Evolutionary conservation across 202 grass and related monocot species (phyloP), one percentile per base, ranked within the genome.

Genomic region (Dendrocalamus latiflorus): DNA sequence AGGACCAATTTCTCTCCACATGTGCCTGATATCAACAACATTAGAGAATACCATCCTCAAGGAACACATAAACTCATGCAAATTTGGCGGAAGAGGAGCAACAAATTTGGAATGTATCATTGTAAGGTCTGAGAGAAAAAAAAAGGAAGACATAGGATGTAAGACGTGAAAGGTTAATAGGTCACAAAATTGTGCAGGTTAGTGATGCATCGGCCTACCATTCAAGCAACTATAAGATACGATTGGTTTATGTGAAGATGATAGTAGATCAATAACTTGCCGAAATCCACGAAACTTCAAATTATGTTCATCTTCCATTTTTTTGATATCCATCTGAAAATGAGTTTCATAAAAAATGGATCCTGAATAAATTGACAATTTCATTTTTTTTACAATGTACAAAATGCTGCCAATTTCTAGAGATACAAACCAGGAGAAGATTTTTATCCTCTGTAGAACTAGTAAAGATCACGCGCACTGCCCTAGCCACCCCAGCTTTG

Each of bases 211-310:
- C 61, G 63, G 65, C 82, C 67, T 89, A 98, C 95, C 95, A 70
- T 83, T 90, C 70, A 98, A 82, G 70, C 89, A 93, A 84, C 89
- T 95, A 76, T 95, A 93, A 5, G 92, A 85, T 89, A 98, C 77
- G 51, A 98, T 81, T 87, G 92, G 95, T 90, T 98, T 98, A 64
- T 85, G 81, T 83, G 93, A 95, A 74, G 43, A 73, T 53, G 93
- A 90, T 68, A 98, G 83, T 74, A 95, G 78, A 90, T 98, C 93
- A 87, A 98, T 91, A 87, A 98, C 89, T 95, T 91, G 89, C 49
- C 93, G 86, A 85, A 98, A 98, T 76, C 93, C 95, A 66, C 85
- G 74, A 36, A 89, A 85, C 75, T 87, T 98, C 53, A 93, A 80
- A 73, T 90, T 91, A 65, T 91, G 85, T 79, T 93, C 93, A 65